A percentile compares a stretch with the other conserved stretches of the same genome.
These are phyloP conservation scores for Trypanosoma brucei DNA, from an alignment of 208 protist species.

Conservation along the genomic window DNA sequence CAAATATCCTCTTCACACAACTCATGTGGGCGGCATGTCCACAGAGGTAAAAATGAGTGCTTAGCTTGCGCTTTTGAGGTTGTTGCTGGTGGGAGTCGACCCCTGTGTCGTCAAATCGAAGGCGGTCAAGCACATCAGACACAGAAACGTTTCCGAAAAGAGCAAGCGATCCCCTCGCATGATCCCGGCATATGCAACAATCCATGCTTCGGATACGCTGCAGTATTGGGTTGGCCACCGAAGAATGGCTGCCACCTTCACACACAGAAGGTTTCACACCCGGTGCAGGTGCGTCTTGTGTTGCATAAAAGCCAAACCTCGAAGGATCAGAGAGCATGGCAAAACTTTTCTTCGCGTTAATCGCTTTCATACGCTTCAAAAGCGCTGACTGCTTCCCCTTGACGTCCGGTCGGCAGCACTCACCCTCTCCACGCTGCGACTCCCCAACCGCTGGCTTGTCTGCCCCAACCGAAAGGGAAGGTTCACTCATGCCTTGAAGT, in stretches of 20 bases:
- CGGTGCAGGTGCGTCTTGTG: too few species aligned
- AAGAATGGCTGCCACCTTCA: background rate
- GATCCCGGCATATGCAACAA: constrained; percentile 62
- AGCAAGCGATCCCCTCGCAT: constrained; percentile 41
- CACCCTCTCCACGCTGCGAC: constrained; percentile 20
- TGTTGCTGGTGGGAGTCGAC: constrained; percentile 10
- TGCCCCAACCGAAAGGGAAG: constrained; percentile 18
- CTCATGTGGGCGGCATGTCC: constrained; percentile 65
- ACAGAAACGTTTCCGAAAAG: constrained; percentile 54
- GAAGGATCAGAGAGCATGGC: background rate
- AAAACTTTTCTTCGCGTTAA: constrained; percentile 21
- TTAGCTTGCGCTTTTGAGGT: constrained; percentile 16
- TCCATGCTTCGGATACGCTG: constrained; percentile 45
- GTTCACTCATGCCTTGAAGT: constrained; percentile 27
- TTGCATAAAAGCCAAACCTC: too few species aligned
- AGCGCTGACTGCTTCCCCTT: constrained; percentile 67
- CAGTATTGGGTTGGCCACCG: constrained; percentile 26
- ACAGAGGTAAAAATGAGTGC: constrained; percentile 53
- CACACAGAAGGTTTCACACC: background rate
- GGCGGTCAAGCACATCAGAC: constrained; percentile 37
- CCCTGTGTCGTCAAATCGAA: constrained; percentile 11
- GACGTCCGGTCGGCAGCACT: constrained; percentile 35
- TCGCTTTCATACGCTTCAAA: constrained; percentile 51
- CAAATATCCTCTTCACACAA: constrained; percentile 51
- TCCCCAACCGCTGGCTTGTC: constrained; percentile 12